Conservation (phyloP, 441 rosid genomes). For the Gossypium gossypioides region DNA sequence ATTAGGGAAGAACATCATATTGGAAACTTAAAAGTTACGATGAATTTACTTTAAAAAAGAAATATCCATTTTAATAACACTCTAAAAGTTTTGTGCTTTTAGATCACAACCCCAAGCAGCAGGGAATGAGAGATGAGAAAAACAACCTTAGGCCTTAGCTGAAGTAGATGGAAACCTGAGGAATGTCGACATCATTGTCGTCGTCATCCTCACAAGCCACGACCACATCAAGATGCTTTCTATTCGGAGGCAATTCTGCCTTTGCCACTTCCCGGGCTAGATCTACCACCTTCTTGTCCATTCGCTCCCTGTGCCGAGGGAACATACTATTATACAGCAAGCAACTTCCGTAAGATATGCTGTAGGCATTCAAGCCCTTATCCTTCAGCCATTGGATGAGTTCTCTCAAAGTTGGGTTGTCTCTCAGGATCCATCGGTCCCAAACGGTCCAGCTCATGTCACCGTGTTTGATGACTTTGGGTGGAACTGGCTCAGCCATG, state of each 20-base stretch:
- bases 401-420: slow-evolving; percentile 66
- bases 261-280: slow-evolving; percentile 77
- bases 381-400: slow-evolving; percentile 69
- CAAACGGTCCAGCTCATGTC: slow-evolving; percentile 94
- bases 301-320: slow-evolving; percentile 71
- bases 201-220: slow-evolving; percentile 89
- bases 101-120: slow-evolving; percentile 11
- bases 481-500: slow-evolving; percentile 92
- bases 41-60: background rate
- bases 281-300: slow-evolving; percentile 72
- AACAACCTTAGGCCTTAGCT: slow-evolving; percentile 26
- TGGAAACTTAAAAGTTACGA: background rate
- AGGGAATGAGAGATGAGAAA: background rate
- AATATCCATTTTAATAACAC: slow-evolving; percentile 8
- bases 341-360: slow-evolving; percentile 85
- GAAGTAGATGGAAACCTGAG: slow-evolving; percentile 75
- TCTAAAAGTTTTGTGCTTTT: slow-evolving; percentile 3
- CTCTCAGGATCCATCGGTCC: slow-evolving; percentile 81
- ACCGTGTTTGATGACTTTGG: slow-evolving; percentile 68
- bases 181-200: slow-evolving; percentile 77
- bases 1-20: background rate
- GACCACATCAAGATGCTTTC: slow-evolving; percentile 70
- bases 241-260: slow-evolving; percentile 55
- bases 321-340: slow-evolving; percentile 79
- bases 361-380: slow-evolving; percentile 76